These are phyloP conservation scores for Noccaea caerulescens DNA, from an alignment of 345 rosid species.

Conservation along the genomic window DNA sequence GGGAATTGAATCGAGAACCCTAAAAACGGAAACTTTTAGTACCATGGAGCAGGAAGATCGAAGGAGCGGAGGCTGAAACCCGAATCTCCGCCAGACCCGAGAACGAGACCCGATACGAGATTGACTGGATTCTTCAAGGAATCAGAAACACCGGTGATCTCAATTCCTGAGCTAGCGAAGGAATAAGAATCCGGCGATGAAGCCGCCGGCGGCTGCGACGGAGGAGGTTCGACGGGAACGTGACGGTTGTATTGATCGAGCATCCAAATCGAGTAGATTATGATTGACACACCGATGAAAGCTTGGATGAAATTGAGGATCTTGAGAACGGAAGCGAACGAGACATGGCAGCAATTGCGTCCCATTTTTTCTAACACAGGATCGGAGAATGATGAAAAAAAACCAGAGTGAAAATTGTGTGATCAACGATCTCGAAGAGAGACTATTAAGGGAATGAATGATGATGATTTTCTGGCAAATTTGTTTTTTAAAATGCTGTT, in stretches of 20 bases:
- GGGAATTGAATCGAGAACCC: neutral
- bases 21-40: slow-evolving; percentile 36
- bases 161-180: slow-evolving; percentile 27
- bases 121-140: slow-evolving; percentile 31
- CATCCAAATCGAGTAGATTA: slow-evolving; percentile 88
- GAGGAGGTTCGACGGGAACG: slow-evolving; percentile 46
- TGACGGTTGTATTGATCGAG: slow-evolving; percentile 74
- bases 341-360: slow-evolving; percentile 76
- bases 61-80: slow-evolving; percentile 56
- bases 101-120: slow-evolving; percentile 46
- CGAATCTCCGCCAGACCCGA: slow-evolving; percentile 47
- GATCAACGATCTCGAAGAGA: slow-evolving; percentile 24
- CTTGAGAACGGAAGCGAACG: slow-evolving; percentile 67
- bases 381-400: neutral
- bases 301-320: slow-evolving; percentile 74
- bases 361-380: slow-evolving; percentile 44
- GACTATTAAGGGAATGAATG: neutral
- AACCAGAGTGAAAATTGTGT: neutral
- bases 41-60: slow-evolving; percentile 93
- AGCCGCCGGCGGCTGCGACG: slow-evolving; percentile 35
- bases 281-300: slow-evolving; percentile 65
- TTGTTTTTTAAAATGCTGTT: neutral
- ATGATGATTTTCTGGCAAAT: neutral
- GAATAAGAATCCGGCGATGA: slow-evolving; percentile 32
- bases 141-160: slow-evolving; percentile 22